These are phyloP conservation scores for Polytrichum commune DNA, from an alignment of 225 moss, liverwort and hornwort species.

Conservation along the genomic window DNA sequence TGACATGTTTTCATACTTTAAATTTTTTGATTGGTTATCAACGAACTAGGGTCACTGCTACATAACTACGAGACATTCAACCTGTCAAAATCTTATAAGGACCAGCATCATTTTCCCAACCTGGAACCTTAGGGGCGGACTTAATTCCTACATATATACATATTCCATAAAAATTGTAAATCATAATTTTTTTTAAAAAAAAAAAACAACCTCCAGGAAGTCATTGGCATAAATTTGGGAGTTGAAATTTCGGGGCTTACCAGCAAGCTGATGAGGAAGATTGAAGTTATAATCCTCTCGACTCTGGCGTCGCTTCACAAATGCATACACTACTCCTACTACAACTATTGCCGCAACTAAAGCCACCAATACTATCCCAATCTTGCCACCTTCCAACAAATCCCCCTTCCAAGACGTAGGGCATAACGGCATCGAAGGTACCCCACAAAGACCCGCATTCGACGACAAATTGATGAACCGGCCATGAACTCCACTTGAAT, in stretches of 20 bases:
- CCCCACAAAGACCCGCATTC: constrained; percentile 56
- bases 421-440: constrained; percentile 53
- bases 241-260: constrained; percentile 21
- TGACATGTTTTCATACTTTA: too few species aligned
- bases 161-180: too few species aligned
- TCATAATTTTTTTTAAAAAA: too few species aligned
- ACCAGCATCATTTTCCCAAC: too few species aligned
- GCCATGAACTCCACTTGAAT: constrained; percentile 59
- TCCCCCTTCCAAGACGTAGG: constrained; percentile 36
- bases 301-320: constrained; percentile 22
- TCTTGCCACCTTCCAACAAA: constrained; percentile 49
- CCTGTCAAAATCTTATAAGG: too few species aligned
- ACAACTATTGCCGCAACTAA: constrained; percentile 23
- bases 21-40: too few species aligned
- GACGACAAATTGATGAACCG: constrained; percentile 56
- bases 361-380: constrained; percentile 18
- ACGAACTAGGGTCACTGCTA: too few species aligned
- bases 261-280: constrained; percentile 61
- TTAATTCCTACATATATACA: too few species aligned
- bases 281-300: constrained; percentile 62
- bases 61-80: too few species aligned
- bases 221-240: not conserved
- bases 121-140: too few species aligned
- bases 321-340: constrained; percentile 28
- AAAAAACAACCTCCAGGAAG: too few species aligned